Percentiles rank a stretch among this genome's conserved stretches.
Conservation (phyloP, 495 filamentous ascomycete species). For the Chaetomium cochliodes region DNA sequence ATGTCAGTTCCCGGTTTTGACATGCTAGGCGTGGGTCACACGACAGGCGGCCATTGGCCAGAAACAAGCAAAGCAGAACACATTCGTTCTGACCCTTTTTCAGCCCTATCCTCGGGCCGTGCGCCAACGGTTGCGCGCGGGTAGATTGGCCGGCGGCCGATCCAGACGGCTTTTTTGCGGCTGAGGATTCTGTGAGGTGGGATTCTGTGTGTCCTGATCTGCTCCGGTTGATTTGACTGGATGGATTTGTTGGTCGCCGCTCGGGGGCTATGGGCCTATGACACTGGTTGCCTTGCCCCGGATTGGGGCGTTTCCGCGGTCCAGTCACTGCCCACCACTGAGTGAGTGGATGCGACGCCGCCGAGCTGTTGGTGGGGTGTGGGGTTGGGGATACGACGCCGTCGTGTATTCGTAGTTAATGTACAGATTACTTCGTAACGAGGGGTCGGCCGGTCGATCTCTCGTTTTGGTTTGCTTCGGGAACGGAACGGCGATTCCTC, state of each 20-base stretch:
- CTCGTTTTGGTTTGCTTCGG: no score
- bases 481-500: no score
- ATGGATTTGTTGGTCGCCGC: not conserved
- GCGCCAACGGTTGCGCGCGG: not conserved
- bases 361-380: not conserved
- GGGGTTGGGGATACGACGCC: no score
- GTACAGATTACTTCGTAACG: no score
- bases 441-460: not conserved
- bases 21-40: not conserved
- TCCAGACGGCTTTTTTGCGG: not conserved
- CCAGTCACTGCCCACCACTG: no score
- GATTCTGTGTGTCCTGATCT: not conserved
- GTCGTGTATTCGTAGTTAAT: no score
- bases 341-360: no score
- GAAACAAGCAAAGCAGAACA: no score
- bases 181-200: not conserved
- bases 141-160: not conserved
- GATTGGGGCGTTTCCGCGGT: not conserved
- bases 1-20: not conserved
- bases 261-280: no score
- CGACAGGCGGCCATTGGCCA: not conserved
- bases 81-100: no score
- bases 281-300: no score
- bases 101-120: not conserved
- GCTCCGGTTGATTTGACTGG: not conserved